Evolutionary conservation across 2,329 filamentous ascomycete genomes (phyloP).

Genomic region (Nemania sp.): DNA sequence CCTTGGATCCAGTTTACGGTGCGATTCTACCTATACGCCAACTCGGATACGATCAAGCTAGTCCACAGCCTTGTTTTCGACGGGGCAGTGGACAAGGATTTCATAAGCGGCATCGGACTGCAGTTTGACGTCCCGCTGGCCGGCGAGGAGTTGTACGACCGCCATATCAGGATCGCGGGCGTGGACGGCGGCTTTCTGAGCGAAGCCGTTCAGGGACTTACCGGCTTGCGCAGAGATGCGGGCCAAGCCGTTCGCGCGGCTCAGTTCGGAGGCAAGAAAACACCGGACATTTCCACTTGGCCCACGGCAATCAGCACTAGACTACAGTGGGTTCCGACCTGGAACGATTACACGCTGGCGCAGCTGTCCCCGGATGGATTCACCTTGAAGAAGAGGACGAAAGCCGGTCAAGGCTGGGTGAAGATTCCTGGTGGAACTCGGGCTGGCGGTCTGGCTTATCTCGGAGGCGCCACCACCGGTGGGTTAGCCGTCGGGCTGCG

Average conservation of each 20-base stretch:
- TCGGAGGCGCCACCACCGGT: slow-evolving; percentile 60
- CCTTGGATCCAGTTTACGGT: slow-evolving; percentile 60
- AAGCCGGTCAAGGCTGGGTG: slow-evolving; percentile 60
- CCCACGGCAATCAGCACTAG: slow-evolving; percentile 50
- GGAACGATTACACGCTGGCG: slow-evolving; percentile 60
- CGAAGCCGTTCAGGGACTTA: slow-evolving; percentile 64
- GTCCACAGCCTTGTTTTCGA: slow-evolving; percentile 63
- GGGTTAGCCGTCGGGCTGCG: slow-evolving; percentile 62
- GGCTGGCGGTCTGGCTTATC: slow-evolving; percentile 60
- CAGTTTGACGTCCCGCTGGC: slow-evolving; percentile 59
- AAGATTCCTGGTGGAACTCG: slow-evolving; percentile 61
- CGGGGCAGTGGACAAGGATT: slow-evolving; percentile 52
- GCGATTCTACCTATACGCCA: slow-evolving; percentile 63
- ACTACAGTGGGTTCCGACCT: slow-evolving; percentile 61
- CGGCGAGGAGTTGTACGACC: slow-evolving; percentile 59
- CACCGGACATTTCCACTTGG: slow-evolving; percentile 52
- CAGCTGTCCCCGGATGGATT: slow-evolving; percentile 66
- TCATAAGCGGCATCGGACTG: slow-evolving; percentile 59
- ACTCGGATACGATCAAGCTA: slow-evolving; percentile 58
- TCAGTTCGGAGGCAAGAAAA: slow-evolving; percentile 54
- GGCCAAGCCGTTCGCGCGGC: slow-evolving; percentile 52
- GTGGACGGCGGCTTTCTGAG: slow-evolving; percentile 58
- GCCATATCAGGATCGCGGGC: slow-evolving; percentile 61
- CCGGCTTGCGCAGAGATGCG: slow-evolving; percentile 61
- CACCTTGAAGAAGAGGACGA: slow-evolving; percentile 63